Percentiles rank a stretch among this genome's conserved stretches.
Conservation (phyloP, 805 yeast species). For the Myxozyma neglecta region DNA sequence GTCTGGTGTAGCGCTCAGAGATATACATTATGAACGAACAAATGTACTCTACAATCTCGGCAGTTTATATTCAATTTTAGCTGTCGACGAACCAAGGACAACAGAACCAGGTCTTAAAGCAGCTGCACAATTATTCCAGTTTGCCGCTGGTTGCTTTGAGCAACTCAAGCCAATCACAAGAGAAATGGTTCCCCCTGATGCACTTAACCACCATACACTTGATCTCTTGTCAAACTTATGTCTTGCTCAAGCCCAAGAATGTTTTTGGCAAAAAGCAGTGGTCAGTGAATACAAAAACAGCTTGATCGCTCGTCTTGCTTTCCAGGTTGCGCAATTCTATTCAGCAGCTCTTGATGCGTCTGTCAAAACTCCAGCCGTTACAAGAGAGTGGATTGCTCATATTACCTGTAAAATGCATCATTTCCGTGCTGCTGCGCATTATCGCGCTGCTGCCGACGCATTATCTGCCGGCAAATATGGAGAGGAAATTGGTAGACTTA, state of each 20-base stretch:
- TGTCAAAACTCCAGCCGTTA: constrained; percentile 51
- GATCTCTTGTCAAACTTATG: constrained; percentile 52
- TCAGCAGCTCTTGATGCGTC: constrained; percentile 47
- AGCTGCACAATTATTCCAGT: constrained; percentile 65
- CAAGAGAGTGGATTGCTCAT: constrained; percentile 66
- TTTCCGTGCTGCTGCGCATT: constrained; percentile 70
- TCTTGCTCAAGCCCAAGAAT: constrained; percentile 86
- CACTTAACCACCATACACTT: constrained; percentile 54
- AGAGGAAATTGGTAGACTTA: constrained; percentile 62
- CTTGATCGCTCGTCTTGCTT: constrained; percentile 62
- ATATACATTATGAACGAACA: constrained; percentile 59
- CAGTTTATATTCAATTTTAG: constrained; percentile 59
- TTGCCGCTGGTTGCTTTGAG: constrained; percentile 67
- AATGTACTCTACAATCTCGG: constrained; percentile 72
- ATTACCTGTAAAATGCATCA: constrained; percentile 60
- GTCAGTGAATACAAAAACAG: constrained; percentile 54
- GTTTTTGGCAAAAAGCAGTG: constrained; percentile 74
- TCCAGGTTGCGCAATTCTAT: constrained; percentile 62
- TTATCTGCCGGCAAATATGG: constrained; percentile 60
- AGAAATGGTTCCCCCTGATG: constrained; percentile 41
- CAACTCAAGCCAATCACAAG: constrained; percentile 35
- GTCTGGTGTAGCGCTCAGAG: constrained; percentile 52
- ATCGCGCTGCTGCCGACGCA: constrained; percentile 56
- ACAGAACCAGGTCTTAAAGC: constrained; percentile 57
- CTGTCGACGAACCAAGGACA: constrained; percentile 47